Evolutionary conservation across 108 stramenopile species (phyloP).

Genomic region (Aurantiochytrium sp.): DNA sequence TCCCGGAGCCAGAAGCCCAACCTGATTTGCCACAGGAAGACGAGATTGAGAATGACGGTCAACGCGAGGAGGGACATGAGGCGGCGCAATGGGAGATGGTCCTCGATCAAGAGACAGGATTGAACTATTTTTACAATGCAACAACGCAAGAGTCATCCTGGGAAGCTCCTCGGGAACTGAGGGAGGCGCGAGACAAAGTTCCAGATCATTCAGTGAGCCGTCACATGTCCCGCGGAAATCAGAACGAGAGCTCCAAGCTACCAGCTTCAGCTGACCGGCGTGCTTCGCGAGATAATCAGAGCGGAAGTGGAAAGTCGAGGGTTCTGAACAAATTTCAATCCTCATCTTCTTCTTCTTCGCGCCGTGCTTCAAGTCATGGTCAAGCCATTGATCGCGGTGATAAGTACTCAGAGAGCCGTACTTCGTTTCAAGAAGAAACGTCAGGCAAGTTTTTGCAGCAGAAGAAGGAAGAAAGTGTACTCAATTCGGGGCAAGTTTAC

Average conservation of each 20-base stretch:
- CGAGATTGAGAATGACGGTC: background rate
- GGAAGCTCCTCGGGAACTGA: background rate
- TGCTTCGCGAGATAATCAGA: background rate
- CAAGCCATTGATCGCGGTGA: too few relatives aligned
- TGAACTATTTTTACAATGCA: background rate
- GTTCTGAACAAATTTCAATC: background rate
- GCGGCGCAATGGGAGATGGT: background rate
- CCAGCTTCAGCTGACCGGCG: background rate
- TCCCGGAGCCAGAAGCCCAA: background rate
- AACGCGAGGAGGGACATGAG: too few relatives aligned
- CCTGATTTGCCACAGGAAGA: background rate
- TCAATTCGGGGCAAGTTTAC: too few relatives aligned
- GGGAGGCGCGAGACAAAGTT: background rate
- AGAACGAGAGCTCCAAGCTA: too few relatives aligned
- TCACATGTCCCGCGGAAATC: too few relatives aligned
- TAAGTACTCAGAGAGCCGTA: too few relatives aligned
- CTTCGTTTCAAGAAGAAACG: too few relatives aligned
- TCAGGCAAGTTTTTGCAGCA: too few relatives aligned
- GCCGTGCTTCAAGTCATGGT: too few relatives aligned
- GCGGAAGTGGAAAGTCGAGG: background rate
- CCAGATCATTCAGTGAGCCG: too few relatives aligned
- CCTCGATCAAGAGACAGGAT: background rate
- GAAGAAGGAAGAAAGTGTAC: too few relatives aligned
- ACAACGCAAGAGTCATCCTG: background rate
- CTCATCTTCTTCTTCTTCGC: too few relatives aligned